phyloP scores from a whole-genome alignment of 1,284 basidiomycete species.

The Boletus albobrunnescens region DNA sequence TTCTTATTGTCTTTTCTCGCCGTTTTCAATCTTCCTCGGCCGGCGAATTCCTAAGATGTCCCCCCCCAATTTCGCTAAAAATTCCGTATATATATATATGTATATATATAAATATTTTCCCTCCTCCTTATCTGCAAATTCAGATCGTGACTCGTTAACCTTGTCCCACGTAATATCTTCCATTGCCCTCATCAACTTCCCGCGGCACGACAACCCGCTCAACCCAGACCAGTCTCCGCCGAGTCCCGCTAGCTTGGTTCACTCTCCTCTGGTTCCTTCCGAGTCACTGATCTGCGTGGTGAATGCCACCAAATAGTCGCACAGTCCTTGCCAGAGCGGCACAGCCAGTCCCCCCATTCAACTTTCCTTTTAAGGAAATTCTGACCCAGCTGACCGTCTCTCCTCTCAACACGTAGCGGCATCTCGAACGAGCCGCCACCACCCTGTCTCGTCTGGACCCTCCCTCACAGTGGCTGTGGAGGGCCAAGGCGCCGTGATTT shows the following conservation, averaged over 20 bases:
- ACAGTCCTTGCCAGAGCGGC: not conserved
- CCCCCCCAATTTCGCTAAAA: slow-evolving; percentile 28
- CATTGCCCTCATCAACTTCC: slow-evolving; percentile 26
- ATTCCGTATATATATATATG: slow-evolving; percentile 30
- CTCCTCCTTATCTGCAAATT: slow-evolving; percentile 30
- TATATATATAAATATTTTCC: too few species aligned
- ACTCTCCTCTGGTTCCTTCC: slow-evolving; percentile 16
- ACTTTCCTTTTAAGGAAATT: slow-evolving; percentile 25
- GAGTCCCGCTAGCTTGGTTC: slow-evolving; percentile 26
- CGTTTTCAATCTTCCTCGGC: slow-evolving; percentile 34
- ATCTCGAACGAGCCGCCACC: too few species aligned
- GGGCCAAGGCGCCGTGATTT: slow-evolving; percentile 22
- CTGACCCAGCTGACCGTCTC: slow-evolving; percentile 20
- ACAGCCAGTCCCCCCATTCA: slow-evolving; percentile 19
- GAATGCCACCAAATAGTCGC: not conserved
- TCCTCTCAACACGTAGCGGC: not conserved
- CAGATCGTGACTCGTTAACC: slow-evolving; percentile 33
- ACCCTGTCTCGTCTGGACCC: too few species aligned
- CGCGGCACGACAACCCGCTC: slow-evolving; percentile 25
- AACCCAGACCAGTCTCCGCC: slow-evolving; percentile 25
- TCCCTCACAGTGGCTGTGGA: slow-evolving; percentile 28
- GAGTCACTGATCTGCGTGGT: not conserved
- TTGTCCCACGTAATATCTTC: slow-evolving; percentile 31
- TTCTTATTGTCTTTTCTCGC: slow-evolving; percentile 43
- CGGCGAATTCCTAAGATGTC: slow-evolving; percentile 33